Evolutionary conservation across 2,329 filamentous ascomycete genomes (phyloP).

Genomic region (Fusarium papillatum): DNA sequence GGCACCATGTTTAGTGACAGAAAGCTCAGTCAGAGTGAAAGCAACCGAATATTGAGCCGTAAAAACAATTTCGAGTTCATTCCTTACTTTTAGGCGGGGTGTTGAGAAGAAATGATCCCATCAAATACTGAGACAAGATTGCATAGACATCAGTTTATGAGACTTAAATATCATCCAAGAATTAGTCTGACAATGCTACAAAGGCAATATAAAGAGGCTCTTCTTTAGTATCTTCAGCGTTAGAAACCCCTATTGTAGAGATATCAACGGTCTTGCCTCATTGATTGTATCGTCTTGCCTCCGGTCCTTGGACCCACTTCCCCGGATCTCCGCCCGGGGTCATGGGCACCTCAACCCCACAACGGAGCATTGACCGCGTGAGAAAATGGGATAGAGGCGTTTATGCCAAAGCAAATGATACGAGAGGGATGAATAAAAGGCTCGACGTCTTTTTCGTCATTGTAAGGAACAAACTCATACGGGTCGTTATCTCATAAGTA

Average conservation of each 20-base stretch:
- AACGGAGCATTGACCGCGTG: not conserved
- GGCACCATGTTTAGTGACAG: not conserved
- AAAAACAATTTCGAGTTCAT: not conserved
- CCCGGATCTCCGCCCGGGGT: slow-evolving; percentile 14
- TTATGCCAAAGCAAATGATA: not conserved
- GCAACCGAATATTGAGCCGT: not conserved
- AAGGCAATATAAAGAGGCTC: not conserved
- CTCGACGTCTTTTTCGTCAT: not conserved
- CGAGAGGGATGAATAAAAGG: not conserved
- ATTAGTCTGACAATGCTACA: not conserved
- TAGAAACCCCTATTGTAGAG: not conserved
- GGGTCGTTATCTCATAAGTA: not conserved
- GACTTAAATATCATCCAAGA: not conserved
- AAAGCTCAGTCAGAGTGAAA: not conserved
- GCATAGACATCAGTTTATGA: not conserved
- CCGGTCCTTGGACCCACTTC: slow-evolving; percentile 11
- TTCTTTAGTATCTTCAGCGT: not conserved
- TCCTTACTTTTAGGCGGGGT: not conserved
- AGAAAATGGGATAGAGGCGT: slow-evolving; percentile 3
- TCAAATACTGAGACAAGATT: not conserved
- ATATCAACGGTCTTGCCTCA: not conserved
- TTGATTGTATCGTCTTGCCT: not conserved
- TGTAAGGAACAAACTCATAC: not conserved
- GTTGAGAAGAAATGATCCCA: not conserved
- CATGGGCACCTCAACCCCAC: slow-evolving; percentile 11